Percentiles rank a stretch among this genome's conserved stretches.
Evolutionary conservation across 176 grass and related monocot genomes (phyloP).

Genomic region (Urochloa ruziziensis): DNA sequence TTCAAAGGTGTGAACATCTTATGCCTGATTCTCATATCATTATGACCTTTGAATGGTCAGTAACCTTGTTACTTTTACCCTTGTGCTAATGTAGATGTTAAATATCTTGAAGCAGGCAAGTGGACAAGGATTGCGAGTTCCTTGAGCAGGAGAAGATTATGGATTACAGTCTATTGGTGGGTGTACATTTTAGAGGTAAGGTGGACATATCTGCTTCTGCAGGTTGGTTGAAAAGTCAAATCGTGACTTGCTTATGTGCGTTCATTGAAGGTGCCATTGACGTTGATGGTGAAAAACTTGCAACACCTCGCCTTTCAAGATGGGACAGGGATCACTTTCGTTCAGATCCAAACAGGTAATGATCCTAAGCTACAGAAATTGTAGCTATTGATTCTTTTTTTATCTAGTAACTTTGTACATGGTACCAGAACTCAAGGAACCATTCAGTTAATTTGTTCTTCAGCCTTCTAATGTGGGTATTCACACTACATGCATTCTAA

Average conservation of each 20-base stretch:
- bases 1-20: conserved; percentile 62
- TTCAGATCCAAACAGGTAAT: conserved; percentile 86
- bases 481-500: conserved; percentile 1
- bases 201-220: conserved; percentile 23
- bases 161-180: conserved; percentile 95
- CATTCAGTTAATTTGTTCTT: conserved; percentile 10
- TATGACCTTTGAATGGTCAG: neutral
- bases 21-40: conserved; percentile 13
- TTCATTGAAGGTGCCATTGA: conserved; percentile 65
- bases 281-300: conserved; percentile 45
- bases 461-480: neutral
- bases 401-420: neutral
- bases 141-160: conserved; percentile 89
- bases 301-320: conserved; percentile 66
- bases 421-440: neutral
- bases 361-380: conserved; percentile 12
- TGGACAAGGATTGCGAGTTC: conserved; percentile 82
- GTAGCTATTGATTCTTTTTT: neutral
- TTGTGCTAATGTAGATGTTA: conserved; percentile 43
- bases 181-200: conserved; percentile 84
- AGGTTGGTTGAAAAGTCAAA: conserved; percentile 35
- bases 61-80: conserved; percentile 26
- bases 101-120: conserved; percentile 67
- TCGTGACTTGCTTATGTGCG: conserved; percentile 19
- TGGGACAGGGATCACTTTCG: conserved; percentile 72